Conservation (phyloP, 202 grass and related monocot genomes). For the Saccharum hybrid region DNA sequence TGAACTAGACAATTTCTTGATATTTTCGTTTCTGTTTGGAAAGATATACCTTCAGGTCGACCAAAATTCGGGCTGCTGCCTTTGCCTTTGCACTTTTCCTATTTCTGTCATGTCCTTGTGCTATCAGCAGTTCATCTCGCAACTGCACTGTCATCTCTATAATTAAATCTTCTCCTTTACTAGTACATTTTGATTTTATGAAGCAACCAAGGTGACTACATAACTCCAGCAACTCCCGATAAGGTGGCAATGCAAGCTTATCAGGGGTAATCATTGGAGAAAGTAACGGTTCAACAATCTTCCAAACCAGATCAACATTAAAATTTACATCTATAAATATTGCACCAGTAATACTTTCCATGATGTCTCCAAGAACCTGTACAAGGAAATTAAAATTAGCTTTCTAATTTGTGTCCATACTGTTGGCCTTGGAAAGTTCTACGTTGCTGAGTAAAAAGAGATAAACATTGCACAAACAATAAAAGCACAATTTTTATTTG, state of each 20-base stretch:
- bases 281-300: conserved; percentile 75
- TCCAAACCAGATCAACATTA: conserved; percentile 74
- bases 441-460: background rate
- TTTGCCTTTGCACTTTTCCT: conserved; percentile 76
- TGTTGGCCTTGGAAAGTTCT: conserved; percentile 18
- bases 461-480: conserved; percentile 28
- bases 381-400: conserved; percentile 41
- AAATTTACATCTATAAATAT: conserved; percentile 78
- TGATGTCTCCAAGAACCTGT: conserved; percentile 85
- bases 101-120: conserved; percentile 57
- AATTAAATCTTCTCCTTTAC: conserved; percentile 69
- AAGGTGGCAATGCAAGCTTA: conserved; percentile 78
- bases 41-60: conserved; percentile 71
- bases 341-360: conserved; percentile 91
- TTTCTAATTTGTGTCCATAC: conserved; percentile 13
- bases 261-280: conserved; percentile 90
- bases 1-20: conserved; percentile 19
- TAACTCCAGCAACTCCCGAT: conserved; percentile 72
- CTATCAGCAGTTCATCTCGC: conserved; percentile 60
- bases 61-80: conserved; percentile 65
- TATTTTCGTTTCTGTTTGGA: conserved; percentile 32
- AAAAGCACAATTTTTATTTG: background rate
- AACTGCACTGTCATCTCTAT: conserved; percentile 70
- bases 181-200: conserved; percentile 66
- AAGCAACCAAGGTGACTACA: conserved; percentile 82